Base-by-base conservation (phyloP, 1,284 basidiomycete species). In the Cutaneotrichosporon dermatis region DNA sequence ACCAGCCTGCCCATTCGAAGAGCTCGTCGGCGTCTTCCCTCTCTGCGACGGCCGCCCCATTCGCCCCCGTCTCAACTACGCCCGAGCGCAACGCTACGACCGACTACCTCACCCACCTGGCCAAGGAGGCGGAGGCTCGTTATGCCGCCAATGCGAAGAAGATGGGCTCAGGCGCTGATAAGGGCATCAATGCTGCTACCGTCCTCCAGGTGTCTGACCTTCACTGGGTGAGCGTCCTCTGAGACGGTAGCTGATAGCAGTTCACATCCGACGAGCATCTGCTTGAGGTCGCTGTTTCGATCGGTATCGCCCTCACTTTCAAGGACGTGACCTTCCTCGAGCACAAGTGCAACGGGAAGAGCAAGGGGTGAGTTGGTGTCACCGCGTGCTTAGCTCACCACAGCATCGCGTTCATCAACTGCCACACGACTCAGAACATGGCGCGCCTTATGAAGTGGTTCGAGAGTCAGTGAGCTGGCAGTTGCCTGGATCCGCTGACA, bases 331-430 rank as follows among this genome's bases (percentile, higher is more conserved):
- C 91, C 10, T 97, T 97, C 75, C 92, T 92, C 54, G 95, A 99
- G 78, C 94, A 99, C 79, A 98, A 97, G 79, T 94, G 98, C 48
- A 99, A 99, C 70, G 94, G 94, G 34, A 97, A 97, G 79, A 89
- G 86, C 76, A 92, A 92, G 80, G 90, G 90, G 89, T 90, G 68
- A 67, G 83, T 68, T 34, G 10, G 6, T 25, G 12, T 1, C 1
- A 8, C 5, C n/a, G 25, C 25, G 10, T 7, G 33, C 5, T 2
- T 6, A 34, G 11, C 50, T 53, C 8, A 52, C 35, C 6, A 13
- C 51, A 73, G 69, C 1, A 66, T 62, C 12, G 69, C 69, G 6
- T 59, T 88, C 72, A 74, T 97, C 58, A 91, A 95, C 73, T 92
- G 87, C 70, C 87, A 86, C 57, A 82, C 83, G 57, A 76, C 80